These are phyloP conservation scores for Dendrobium huoshanense DNA, from an alignment of 106 monocot genomes.

Conservation along the genomic window DNA sequence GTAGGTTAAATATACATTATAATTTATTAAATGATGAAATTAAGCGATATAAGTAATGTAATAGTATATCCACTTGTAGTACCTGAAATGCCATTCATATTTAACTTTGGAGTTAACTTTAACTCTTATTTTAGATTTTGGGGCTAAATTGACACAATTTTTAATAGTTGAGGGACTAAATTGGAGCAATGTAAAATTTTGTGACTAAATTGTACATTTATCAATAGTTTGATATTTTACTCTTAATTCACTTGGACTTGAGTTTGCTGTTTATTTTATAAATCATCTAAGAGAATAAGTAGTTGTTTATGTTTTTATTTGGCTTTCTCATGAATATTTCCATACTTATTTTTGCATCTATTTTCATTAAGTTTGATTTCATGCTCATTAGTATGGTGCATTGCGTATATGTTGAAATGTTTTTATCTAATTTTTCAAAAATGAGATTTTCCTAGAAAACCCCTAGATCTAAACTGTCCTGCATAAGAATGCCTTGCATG, in stretches of 20 bases:
- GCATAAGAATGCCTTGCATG: not conserved
- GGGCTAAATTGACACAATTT: no score
- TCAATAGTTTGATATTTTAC: no score
- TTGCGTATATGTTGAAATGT: not conserved
- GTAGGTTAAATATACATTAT: no score
- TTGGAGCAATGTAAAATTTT: no score
- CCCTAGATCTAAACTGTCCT: not conserved
- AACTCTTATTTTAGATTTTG: no score
- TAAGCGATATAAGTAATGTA: no score
- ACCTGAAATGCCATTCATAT: no score
- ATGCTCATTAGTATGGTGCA: not conserved
- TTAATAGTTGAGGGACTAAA: no score
- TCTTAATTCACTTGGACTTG: not conserved
- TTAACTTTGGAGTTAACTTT: no score
- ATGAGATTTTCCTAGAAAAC: not conserved
- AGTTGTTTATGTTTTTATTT: not conserved
- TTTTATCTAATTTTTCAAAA: not conserved
- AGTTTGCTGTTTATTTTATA: not conserved
- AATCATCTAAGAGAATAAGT: not conserved
- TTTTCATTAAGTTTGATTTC: not conserved
- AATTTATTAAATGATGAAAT: no score
- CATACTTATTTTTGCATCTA: not conserved
- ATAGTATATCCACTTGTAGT: no score
- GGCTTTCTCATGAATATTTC: not conserved
- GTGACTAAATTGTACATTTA: no score